A percentile compares a stretch with the other conserved stretches of the same genome.
Evolutionary conservation across 129 eudicot genomes (phyloP).

Genomic region (Silybum marianum): DNA sequence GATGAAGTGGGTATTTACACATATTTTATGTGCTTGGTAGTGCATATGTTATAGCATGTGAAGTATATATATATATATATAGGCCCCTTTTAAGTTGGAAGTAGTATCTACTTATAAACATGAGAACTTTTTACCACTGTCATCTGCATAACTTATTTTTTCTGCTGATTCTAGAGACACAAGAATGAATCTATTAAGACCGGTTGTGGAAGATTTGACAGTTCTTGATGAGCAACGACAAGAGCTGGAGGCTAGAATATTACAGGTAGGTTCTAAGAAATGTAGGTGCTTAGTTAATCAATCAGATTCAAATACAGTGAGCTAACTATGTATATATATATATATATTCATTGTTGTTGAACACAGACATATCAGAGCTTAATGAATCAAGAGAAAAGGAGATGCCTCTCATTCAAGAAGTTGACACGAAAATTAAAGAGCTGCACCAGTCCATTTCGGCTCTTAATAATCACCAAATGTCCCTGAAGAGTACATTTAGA

Average conservation of each 20-base stretch:
- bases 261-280: slow-evolving; percentile 47
- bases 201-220: slow-evolving; percentile 52
- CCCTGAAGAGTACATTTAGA: slow-evolving; percentile 50
- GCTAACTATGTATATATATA: background rate
- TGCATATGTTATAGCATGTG: background rate
- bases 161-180: slow-evolving; percentile 41
- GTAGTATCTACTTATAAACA: background rate
- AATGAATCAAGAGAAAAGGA: slow-evolving; percentile 70
- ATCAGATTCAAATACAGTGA: background rate
- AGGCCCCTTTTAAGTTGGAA: background rate
- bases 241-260: slow-evolving; percentile 47
- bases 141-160: background rate
- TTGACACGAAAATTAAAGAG: slow-evolving; percentile 66
- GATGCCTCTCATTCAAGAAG: slow-evolving; percentile 71
- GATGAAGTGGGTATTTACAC: background rate
- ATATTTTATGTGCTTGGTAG: background rate
- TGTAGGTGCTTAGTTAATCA: slow-evolving; percentile 1
- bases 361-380: slow-evolving; percentile 56
- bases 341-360: slow-evolving; percentile 43
- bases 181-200: slow-evolving; percentile 44
- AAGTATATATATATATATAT: background rate
- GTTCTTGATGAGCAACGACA: slow-evolving; percentile 50
- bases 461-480: slow-evolving; percentile 72
- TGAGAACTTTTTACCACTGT: slow-evolving; percentile 8
- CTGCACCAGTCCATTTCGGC: slow-evolving; percentile 57